These are phyloP conservation scores for Aureobasidium subglaciale DNA, from an alignment of 2,329 filamentous ascomycete species.

Conservation along the genomic window DNA sequence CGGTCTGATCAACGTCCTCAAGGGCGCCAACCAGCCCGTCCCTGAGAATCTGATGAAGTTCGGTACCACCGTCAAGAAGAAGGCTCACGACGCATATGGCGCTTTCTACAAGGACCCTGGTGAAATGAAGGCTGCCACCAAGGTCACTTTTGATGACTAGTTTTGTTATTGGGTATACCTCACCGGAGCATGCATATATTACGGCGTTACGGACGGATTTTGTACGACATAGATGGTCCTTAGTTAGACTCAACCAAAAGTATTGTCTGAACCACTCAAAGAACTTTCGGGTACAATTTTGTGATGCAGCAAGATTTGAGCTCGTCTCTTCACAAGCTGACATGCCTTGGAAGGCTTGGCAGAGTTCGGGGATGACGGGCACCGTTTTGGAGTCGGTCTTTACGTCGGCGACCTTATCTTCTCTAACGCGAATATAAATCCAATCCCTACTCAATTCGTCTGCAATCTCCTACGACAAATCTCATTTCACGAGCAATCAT, in stretches of 20 bases:
- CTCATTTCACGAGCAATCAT: slow-evolving; percentile 35
- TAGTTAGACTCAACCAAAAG: slow-evolving; percentile 11
- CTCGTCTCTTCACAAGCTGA: background rate
- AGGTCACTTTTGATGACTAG: slow-evolving; percentile 73
- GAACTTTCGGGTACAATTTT: too few relatives aligned
- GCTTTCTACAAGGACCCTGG: slow-evolving; percentile 84
- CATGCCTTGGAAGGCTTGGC: background rate
- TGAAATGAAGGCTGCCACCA: slow-evolving; percentile 77
- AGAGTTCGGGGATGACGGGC: background rate
- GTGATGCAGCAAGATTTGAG: too few relatives aligned
- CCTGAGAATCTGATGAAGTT: slow-evolving; percentile 91
- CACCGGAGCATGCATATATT: slow-evolving; percentile 2
- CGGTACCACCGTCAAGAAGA: slow-evolving; percentile 97
- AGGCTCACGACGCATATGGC: slow-evolving; percentile 90
- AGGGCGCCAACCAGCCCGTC: slow-evolving; percentile 82
- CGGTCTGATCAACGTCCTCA: slow-evolving; percentile 89
- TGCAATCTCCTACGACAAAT: background rate
- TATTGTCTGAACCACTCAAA: slow-evolving; percentile 2
- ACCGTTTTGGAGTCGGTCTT: background rate
- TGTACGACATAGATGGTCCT: slow-evolving; percentile 11
- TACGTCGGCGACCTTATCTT: slow-evolving; percentile 3
- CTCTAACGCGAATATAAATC: background rate
- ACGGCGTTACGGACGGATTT: slow-evolving; percentile 7
- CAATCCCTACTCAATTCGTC: background rate
- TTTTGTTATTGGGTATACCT: slow-evolving; percentile 15